Percentiles rank a stretch among this genome's conserved stretches.
phyloP scores from a whole-genome alignment of 1,139 yeast genomes.

The Saccharomyces hybrid region DNA sequence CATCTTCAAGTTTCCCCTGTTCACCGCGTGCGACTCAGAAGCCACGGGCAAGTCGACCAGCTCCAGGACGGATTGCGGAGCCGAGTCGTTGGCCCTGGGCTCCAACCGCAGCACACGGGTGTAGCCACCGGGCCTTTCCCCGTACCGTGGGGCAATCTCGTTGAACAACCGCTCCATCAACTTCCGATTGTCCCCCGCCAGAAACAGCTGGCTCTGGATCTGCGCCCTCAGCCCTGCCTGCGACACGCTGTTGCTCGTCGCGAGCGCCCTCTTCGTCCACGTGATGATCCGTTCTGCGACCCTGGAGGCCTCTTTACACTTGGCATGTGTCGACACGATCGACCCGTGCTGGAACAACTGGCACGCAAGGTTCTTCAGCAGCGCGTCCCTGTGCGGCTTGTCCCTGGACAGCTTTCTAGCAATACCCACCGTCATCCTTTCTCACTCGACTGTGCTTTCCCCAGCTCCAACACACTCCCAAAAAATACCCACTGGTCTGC shows the following conservation, averaged over 20 bases:
- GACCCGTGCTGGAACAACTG: slow-evolving; percentile 62
- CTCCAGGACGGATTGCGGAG: slow-evolving; percentile 84
- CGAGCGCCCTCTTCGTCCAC: slow-evolving; percentile 32
- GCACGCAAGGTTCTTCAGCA: slow-evolving; percentile 55
- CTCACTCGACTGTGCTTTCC: neutral
- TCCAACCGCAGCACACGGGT: slow-evolving; percentile 80
- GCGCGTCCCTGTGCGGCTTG: slow-evolving; percentile 44
- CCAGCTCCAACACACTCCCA: neutral
- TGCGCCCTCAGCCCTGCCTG: slow-evolving; percentile 10
- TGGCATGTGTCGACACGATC: slow-evolving; percentile 61
- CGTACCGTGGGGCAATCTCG: slow-evolving; percentile 58
- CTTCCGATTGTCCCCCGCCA: slow-evolving; percentile 28
- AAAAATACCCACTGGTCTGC: no score
- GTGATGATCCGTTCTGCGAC: slow-evolving; percentile 50
- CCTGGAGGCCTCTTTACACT: slow-evolving; percentile 58
- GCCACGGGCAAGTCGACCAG: slow-evolving; percentile 60
- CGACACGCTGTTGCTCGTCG: slow-evolving; percentile 7
- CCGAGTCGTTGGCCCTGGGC: slow-evolving; percentile 82
- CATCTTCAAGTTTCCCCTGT: slow-evolving; percentile 28
- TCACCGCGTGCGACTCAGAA: slow-evolving; percentile 11
- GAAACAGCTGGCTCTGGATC: slow-evolving; percentile 24
- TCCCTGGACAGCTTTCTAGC: slow-evolving; percentile 32
- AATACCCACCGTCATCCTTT: slow-evolving; percentile 27
- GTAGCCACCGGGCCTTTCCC: slow-evolving; percentile 65
- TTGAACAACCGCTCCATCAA: slow-evolving; percentile 47